phyloP scores from a whole-genome alignment of 2,329 filamentous ascomycete species.

The Fusarium piperis region DNA sequence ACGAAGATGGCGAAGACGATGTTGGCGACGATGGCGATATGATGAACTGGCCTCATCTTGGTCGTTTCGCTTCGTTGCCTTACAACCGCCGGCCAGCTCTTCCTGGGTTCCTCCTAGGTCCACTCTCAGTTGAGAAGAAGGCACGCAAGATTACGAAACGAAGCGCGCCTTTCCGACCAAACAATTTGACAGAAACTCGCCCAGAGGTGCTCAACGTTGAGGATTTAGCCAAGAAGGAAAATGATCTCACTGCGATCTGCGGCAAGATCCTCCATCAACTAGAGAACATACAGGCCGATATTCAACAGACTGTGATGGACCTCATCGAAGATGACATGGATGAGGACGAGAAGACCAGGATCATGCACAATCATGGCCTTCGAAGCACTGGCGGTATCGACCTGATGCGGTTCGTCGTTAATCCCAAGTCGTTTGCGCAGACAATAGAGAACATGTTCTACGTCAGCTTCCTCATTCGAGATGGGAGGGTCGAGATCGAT shows the following conservation, averaged over 20 bases:
- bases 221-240: conserved; percentile 80
- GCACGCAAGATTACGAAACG: conserved; percentile 76
- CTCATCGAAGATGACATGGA: conserved; percentile 57
- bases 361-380: conserved; percentile 74
- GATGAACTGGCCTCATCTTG: conserved; percentile 87
- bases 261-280: conserved; percentile 76
- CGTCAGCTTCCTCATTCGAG: conserved; percentile 90
- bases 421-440: conserved; percentile 90
- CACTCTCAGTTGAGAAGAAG: conserved; percentile 89
- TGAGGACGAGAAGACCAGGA: conserved; percentile 55
- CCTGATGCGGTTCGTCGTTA: conserved; percentile 87
- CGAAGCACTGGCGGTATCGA: conserved; percentile 76
- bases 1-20: conserved; percentile 64
- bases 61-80: conserved; percentile 78
- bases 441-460: conserved; percentile 98
- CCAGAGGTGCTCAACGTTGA: conserved; percentile 81
- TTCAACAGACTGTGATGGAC: conserved; percentile 57
- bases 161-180: conserved; percentile 74
- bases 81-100: conserved; percentile 78
- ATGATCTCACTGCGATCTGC: conserved; percentile 82
- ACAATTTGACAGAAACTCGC: conserved; percentile 74
- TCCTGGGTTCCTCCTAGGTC: conserved; percentile 86
- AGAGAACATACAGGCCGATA: conserved; percentile 55
- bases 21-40: conserved; percentile 79
- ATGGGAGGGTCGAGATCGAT: conserved; percentile 80